A percentile compares a stretch with the other conserved stretches of the same genome.
Evolutionary conservation across 2,329 filamentous ascomycete species (phyloP).

Genomic region (Botrytis aclada): DNA sequence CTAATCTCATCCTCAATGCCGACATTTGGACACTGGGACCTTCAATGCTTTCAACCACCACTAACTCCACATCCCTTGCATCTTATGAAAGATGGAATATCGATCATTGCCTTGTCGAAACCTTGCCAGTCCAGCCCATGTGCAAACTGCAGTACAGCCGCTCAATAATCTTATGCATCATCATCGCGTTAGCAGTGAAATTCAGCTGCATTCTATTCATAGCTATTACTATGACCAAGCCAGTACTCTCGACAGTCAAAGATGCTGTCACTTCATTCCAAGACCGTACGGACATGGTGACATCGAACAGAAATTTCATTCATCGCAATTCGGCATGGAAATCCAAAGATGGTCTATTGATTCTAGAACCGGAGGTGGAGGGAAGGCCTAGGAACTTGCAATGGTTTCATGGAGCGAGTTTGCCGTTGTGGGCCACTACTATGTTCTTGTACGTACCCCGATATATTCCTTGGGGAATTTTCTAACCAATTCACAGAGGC

Average conservation of each 20-base stretch:
- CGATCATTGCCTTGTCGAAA: conserved; percentile 28
- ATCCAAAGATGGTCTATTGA: conserved; percentile 19
- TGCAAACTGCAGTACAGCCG: conserved; percentile 28
- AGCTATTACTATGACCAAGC: conserved; percentile 25
- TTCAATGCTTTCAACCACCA: neutral
- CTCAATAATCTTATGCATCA: neutral
- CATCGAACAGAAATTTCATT: conserved; percentile 28
- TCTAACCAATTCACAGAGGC: neutral
- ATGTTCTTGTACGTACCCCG: conserved; percentile 13
- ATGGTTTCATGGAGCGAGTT: conserved; percentile 27
- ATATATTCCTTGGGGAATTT: fast-evolving
- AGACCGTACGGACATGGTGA: conserved; percentile 35
- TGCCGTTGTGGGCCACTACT: conserved; percentile 21
- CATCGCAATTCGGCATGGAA: conserved; percentile 28
- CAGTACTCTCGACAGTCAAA: conserved; percentile 37
- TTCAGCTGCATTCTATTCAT: neutral
- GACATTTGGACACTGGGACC: conserved; percentile 25
- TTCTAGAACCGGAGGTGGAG: conserved; percentile 1
- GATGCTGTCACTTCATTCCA: conserved; percentile 42
- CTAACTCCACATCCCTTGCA: conserved; percentile 4
- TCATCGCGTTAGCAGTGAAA: neutral
- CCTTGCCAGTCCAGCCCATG: conserved; percentile 20
- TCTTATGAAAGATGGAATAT: conserved; percentile 23
- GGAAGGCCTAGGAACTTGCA: conserved; percentile 9
- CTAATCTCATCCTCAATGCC: conserved; percentile 23